Conservation (phyloP, 108 stramenopile genomes). For the Skeletonema tropicum region DNA sequence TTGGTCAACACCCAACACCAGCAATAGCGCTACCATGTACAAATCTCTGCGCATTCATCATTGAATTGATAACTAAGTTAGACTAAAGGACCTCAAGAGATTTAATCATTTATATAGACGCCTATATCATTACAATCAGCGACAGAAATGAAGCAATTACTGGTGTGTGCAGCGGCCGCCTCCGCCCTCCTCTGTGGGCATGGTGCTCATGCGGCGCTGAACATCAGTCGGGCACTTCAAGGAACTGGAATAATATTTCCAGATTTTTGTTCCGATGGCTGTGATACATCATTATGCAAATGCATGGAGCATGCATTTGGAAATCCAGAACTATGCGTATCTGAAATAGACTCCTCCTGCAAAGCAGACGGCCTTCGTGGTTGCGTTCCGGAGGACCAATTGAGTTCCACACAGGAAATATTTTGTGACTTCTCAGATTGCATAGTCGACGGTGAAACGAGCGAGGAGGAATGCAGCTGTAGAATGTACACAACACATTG, state of each 20-base stretch:
- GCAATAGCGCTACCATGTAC: no score
- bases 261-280: background rate
- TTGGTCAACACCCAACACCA: no score
- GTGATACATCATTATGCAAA: background rate
- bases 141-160: no score
- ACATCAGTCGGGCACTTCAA: background rate
- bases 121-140: background rate
- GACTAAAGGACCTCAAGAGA: no score
- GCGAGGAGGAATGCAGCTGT: conserved; percentile 1
- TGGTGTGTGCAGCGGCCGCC: background rate
- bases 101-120: no score
- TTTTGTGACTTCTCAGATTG: no score
- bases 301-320: background rate
- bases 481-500: background rate
- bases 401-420: background rate
- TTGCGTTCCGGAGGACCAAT: conserved; percentile 7
- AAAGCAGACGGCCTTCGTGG: background rate
- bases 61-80: no score
- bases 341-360: no score
- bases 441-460: no score
- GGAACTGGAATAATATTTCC: background rate
- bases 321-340: no score
- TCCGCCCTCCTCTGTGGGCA: background rate
- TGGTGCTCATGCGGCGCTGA: background rate
- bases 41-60: no score